phyloP scores from a whole-genome alignment of 768 basidiomycete genomes.

The Baorangia bicolor region DNA sequence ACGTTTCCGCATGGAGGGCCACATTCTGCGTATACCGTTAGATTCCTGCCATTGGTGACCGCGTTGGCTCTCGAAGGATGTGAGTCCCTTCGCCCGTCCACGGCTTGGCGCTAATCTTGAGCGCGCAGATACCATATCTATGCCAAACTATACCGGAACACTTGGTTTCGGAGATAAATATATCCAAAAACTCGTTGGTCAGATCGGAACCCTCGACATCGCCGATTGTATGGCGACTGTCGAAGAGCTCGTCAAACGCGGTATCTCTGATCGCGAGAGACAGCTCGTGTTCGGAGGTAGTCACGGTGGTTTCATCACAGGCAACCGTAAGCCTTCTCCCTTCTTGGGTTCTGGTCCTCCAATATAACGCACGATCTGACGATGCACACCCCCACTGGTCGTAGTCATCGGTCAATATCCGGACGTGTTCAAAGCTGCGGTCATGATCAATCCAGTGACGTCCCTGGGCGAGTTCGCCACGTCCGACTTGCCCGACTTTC shows the following conservation, averaged over 20 bases:
- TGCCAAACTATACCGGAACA: constrained; percentile 64
- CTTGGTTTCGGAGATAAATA: constrained; percentile 57
- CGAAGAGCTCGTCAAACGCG: constrained; percentile 45
- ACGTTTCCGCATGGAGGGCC: constrained; percentile 60
- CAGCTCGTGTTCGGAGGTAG: constrained; percentile 59
- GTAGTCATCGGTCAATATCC: constrained; percentile 62
- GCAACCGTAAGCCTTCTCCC: constrained; percentile 45
- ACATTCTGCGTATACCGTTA: constrained; percentile 44
- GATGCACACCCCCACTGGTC: background rate
- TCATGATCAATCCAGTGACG: constrained; percentile 65
- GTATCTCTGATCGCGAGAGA: constrained; percentile 47
- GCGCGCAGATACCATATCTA: constrained; percentile 49
- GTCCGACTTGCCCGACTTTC: constrained; percentile 66
- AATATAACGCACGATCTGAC: background rate
- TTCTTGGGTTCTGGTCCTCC: background rate
- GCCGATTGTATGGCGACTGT: constrained; percentile 55
- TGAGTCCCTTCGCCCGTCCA: constrained; percentile 27
- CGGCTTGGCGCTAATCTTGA: background rate
- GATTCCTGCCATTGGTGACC: constrained; percentile 41
- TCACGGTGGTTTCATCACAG: constrained; percentile 61
- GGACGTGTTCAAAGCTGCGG: constrained; percentile 53
- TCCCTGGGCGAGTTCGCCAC: constrained; percentile 47
- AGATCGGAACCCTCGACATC: constrained; percentile 61
- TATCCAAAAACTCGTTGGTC: constrained; percentile 48
- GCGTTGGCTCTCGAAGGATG: constrained; percentile 57